These are phyloP conservation scores for Protoeuglena noctilucae DNA, from an alignment of 139 green algal species.

Conservation along the genomic window DNA sequence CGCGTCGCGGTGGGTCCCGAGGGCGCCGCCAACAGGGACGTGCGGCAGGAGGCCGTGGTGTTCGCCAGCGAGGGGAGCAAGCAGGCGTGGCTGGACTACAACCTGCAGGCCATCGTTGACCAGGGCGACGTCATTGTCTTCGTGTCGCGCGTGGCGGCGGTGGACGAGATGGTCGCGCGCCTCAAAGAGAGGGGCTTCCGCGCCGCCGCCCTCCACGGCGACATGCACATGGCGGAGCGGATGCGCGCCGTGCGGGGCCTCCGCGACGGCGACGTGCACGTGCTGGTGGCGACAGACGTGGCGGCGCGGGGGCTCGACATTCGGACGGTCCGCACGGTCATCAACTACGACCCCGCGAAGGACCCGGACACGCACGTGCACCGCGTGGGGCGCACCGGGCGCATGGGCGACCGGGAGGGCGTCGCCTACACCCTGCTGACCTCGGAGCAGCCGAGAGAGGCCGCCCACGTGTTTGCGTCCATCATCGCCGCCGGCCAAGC, in stretches of 20 bases:
- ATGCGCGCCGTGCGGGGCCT: conserved; percentile 44
- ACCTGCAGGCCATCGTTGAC: conserved; percentile 51
- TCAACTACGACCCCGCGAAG: conserved; percentile 68
- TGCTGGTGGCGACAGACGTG: conserved; percentile 65
- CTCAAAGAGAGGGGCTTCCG: conserved; percentile 18
- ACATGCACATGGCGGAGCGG: conserved; percentile 74
- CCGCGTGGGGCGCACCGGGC: conserved; percentile 78
- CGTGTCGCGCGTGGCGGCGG: conserved; percentile 42
- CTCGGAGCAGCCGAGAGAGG: conserved; percentile 33
- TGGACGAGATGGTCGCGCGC: conserved; percentile 49
- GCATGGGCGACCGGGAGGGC: conserved; percentile 84
- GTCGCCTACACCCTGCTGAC: conserved; percentile 65
- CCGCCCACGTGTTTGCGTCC: too few relatives aligned
- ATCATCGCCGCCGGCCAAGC: too few relatives aligned
- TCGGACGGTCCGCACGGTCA: conserved; percentile 59
- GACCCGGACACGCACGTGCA: conserved; percentile 84
- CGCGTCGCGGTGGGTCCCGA: conserved; percentile 36
- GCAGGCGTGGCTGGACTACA: conserved; percentile 47
- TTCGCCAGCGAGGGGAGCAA: conserved; percentile 45
- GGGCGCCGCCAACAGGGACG: conserved; percentile 63
- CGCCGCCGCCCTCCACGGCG: conserved; percentile 69
- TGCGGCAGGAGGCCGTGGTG: conserved; percentile 42
- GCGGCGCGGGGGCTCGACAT: conserved; percentile 67
- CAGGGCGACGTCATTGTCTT: conserved; percentile 88
- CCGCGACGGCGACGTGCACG: conserved; percentile 25